Conservation (phyloP, 164 flowering plant species). For the Kingdonia uniflora region DNA sequence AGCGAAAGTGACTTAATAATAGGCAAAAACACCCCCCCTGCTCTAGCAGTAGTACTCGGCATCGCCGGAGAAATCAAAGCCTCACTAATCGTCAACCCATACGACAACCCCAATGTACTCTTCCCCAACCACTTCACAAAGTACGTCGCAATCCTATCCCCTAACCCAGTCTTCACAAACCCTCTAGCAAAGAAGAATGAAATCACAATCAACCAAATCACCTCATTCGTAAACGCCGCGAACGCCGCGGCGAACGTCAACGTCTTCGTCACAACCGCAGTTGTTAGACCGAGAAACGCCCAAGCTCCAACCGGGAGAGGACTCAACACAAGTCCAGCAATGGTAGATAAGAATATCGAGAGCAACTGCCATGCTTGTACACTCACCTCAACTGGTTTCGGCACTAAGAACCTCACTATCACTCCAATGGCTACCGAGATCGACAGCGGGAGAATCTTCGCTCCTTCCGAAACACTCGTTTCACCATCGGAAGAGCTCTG, state of each 20-base stretch:
- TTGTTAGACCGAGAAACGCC: slow-evolving; percentile 71
- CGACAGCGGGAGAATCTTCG: slow-evolving; percentile 42
- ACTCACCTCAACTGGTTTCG: slow-evolving; percentile 52
- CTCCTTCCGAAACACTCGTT: slow-evolving; percentile 37
- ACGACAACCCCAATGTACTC: slow-evolving; percentile 81
- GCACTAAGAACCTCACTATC: slow-evolving; percentile 44
- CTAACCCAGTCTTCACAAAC: slow-evolving; percentile 85
- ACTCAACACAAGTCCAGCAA: slow-evolving; percentile 69
- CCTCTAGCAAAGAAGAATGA: slow-evolving; percentile 96
- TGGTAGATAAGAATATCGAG: slow-evolving; percentile 74
- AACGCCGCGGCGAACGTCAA: slow-evolving; percentile 63
- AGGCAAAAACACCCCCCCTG: slow-evolving; percentile 92
- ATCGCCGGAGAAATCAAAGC: slow-evolving; percentile 90
- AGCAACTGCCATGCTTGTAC: slow-evolving; percentile 79
- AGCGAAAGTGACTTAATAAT: slow-evolving; percentile 76
- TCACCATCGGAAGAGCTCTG: no score
- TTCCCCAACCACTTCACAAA: slow-evolving; percentile 88
- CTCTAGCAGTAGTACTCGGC: slow-evolving; percentile 95
- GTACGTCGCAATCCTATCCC: slow-evolving; percentile 81
- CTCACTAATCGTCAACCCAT: slow-evolving; percentile 81
- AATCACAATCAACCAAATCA: slow-evolving; percentile 89
- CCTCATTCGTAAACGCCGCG: slow-evolving; percentile 74
- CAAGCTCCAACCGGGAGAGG: slow-evolving; percentile 92
- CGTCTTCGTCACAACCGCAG: slow-evolving; percentile 54
- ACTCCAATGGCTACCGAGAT: slow-evolving; percentile 60